phyloP scores from a whole-genome alignment of 257 asterid species.

The Solanum gandarillasii region DNA sequence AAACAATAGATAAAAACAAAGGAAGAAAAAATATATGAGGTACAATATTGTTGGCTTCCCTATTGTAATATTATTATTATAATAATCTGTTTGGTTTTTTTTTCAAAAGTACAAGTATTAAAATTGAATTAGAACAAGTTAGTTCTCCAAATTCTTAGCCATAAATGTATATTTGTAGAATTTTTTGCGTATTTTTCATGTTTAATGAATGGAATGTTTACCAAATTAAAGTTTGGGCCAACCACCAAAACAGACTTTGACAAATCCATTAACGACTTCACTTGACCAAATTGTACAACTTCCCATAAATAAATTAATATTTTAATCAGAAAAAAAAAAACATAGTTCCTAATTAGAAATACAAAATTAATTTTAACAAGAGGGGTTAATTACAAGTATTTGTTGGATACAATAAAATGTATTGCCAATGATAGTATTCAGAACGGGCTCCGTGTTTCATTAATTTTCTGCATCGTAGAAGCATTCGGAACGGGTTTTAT shows the following conservation, averaged over 20 bases:
- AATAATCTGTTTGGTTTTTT: no score
- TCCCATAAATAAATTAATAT: neutral
- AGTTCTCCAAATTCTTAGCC: neutral
- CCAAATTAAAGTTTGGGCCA: neutral
- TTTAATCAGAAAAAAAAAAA: neutral
- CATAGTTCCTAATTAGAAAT: neutral
- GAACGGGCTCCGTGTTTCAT: neutral
- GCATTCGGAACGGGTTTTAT: neutral
- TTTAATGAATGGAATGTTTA: neutral
- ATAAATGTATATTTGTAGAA: neutral
- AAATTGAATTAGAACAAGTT: neutral
- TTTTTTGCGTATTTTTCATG: neutral
- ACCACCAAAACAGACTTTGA: constrained; percentile 2
- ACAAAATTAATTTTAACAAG: neutral
- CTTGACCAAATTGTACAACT: neutral
- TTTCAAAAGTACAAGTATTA: neutral
- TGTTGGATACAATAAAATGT: neutral
- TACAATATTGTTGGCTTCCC: neutral
- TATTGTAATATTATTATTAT: neutral
- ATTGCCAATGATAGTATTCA: neutral
- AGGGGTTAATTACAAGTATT: neutral
- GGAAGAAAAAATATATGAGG: neutral
- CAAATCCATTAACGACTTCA: neutral
- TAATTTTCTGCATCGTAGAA: neutral
- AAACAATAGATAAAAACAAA: neutral